Conservation (phyloP, 768 basidiomycete genomes). For the Mycena amicta region DNA sequence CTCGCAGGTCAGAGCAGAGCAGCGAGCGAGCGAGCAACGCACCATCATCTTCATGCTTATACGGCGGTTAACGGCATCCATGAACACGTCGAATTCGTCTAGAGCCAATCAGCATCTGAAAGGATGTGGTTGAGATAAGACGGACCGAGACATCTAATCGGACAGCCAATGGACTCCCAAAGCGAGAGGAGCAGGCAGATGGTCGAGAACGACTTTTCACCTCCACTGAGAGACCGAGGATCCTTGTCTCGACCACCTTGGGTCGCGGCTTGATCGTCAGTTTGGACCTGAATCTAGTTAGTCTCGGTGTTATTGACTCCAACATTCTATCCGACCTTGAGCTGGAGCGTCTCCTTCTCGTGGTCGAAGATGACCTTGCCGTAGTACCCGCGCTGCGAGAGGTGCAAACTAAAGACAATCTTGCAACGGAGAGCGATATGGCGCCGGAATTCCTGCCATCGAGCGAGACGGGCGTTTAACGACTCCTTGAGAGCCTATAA, state of each 20-base stretch:
- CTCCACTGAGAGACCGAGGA: conserved; percentile 84
- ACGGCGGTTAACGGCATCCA: conserved; percentile 90
- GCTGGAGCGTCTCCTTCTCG: conserved; percentile 54
- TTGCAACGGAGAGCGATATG: conserved; percentile 90
- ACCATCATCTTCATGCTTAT: conserved; percentile 97
- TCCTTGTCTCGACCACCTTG: conserved; percentile 74
- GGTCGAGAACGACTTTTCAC: conserved; percentile 96
- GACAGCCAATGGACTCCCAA: conserved; percentile 95
- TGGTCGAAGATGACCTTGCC: conserved; percentile 92
- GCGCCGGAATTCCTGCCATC: conserved; percentile 87
- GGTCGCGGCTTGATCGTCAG: conserved; percentile 73
- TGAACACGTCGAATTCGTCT: conserved; percentile 99
- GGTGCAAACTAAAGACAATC: conserved; percentile 77
- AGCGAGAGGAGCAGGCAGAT: conserved; percentile 91
- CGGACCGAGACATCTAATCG: conserved; percentile 86
- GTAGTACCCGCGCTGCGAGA: conserved; percentile 84
- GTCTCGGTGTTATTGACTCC: no score
- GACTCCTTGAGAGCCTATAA: conserved; percentile 67
- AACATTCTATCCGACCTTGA: no score
- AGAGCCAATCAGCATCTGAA: neutral
- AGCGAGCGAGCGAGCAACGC: conserved; percentile 24
- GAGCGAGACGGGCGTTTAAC: conserved; percentile 61
- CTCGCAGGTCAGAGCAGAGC: neutral
- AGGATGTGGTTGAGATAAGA: no score
- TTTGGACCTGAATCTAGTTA: no score